A percentile compares a stretch with the other conserved stretches of the same genome.
Evolutionary conservation across 805 yeast genomes (phyloP).

Genomic region (Metschnikowia similis): DNA sequence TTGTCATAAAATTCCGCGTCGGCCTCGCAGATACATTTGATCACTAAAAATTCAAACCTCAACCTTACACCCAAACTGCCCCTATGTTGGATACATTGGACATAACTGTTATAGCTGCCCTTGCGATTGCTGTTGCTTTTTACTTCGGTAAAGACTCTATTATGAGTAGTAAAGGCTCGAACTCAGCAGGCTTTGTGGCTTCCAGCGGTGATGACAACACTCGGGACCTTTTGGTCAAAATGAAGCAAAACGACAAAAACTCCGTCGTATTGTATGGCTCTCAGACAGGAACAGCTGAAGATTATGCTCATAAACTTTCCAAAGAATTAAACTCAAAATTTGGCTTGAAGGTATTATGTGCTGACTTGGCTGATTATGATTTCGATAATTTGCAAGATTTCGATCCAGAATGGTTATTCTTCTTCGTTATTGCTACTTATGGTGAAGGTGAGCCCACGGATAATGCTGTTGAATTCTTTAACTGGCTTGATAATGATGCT

Average conservation of each 20-base stretch:
- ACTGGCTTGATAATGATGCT: constrained; percentile 54
- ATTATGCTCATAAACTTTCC: constrained; percentile 84
- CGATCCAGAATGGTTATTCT: constrained; percentile 49
- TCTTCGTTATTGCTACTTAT: constrained; percentile 82
- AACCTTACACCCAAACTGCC: background rate
- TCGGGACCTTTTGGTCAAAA: constrained; percentile 56
- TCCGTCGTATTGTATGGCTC: constrained; percentile 85
- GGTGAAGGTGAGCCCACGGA: constrained; percentile 99
- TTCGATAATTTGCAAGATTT: constrained; percentile 69
- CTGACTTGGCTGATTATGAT: constrained; percentile 86
- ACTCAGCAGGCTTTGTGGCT: constrained; percentile 29
- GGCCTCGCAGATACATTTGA: constrained; percentile 5
- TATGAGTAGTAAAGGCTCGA: constrained; percentile 34
- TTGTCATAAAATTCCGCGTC: constrained; percentile 15
- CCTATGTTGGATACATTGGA: constrained; percentile 67
- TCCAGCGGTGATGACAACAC: constrained; percentile 25
- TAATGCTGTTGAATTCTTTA: constrained; percentile 78
- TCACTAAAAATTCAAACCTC: constrained; percentile 57
- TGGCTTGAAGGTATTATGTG: constrained; percentile 77
- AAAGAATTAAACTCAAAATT: constrained; percentile 82
- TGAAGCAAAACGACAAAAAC: constrained; percentile 63
- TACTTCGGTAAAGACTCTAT: constrained; percentile 61
- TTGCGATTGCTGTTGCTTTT: constrained; percentile 60
- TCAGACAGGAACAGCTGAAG: constrained; percentile 98
- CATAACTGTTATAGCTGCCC: constrained; percentile 58